Percentiles rank a stretch among this genome's conserved stretches.
phyloP scores from a whole-genome alignment of 2,329 filamentous ascomycete species.

The Hypoxylon sp. region DNA sequence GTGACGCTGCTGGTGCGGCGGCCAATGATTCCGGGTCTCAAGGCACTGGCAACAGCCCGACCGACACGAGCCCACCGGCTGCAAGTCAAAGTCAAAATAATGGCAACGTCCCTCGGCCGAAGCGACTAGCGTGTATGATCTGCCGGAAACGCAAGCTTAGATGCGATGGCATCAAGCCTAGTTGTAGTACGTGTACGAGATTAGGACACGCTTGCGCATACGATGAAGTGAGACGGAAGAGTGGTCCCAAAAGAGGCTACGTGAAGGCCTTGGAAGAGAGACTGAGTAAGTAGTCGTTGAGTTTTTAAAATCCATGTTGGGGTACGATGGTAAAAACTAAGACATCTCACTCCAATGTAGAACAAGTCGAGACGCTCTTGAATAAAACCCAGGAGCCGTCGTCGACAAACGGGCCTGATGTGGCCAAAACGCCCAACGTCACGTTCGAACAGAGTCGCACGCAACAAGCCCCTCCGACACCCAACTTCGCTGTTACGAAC shows the following conservation, averaged over 20 bases:
- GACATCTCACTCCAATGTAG: conserved; percentile 60
- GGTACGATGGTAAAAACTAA: conserved; percentile 35
- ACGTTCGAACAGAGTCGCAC: conserved; percentile 54
- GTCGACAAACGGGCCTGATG: conserved; percentile 55
- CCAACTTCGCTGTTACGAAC: conserved; percentile 62
- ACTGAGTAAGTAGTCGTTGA: conserved; percentile 75
- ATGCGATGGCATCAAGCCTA: conserved; percentile 87
- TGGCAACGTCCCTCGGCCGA: conserved; percentile 79
- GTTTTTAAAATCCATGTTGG: conserved; percentile 15
- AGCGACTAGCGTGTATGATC: conserved; percentile 94
- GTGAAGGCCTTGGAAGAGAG: conserved; percentile 94
- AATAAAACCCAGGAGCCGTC: conserved; percentile 78
- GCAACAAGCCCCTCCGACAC: conserved; percentile 53
- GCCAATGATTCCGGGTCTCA: conserved; percentile 56
- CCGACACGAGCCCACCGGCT: conserved; percentile 55
- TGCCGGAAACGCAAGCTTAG: conserved; percentile 93
- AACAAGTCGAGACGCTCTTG: conserved; percentile 92
- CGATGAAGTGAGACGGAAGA: conserved; percentile 93
- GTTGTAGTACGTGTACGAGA: conserved; percentile 90
- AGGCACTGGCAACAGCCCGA: conserved; percentile 57
- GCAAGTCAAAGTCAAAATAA: conserved; percentile 64
- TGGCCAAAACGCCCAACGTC: conserved; percentile 55
- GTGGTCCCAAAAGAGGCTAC: conserved; percentile 93
- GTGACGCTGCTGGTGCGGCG: conserved; percentile 38
- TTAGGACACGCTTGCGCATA: conserved; percentile 90